Evolutionary conservation across 257 asterid genomes (phyloP).

Genomic region (Solanum rostratum): DNA sequence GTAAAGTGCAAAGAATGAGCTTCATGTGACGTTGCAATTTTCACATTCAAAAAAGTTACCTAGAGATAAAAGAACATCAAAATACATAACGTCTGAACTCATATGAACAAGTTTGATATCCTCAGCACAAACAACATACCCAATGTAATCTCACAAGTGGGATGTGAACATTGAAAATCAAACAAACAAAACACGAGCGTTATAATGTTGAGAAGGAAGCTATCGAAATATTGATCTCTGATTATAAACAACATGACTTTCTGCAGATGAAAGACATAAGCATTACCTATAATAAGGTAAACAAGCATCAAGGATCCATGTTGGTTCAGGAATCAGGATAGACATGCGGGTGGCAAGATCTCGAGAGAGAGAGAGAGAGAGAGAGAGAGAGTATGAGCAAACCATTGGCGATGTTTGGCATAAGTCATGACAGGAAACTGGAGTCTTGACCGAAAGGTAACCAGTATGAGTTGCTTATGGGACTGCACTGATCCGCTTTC

Average conservation of each 20-base stretch:
- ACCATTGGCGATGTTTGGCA: slow-evolving; percentile 79
- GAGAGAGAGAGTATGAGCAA: slow-evolving; percentile 92
- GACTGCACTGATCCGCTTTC: slow-evolving; percentile 18
- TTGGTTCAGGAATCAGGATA: slow-evolving; percentile 63
- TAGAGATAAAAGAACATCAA: neutral
- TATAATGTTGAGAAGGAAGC: neutral
- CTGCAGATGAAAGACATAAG: neutral
- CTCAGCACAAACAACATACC: neutral
- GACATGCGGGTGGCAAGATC: slow-evolving; percentile 74
- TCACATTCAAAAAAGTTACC: neutral
- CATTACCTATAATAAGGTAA: neutral
- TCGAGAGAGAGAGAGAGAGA: slow-evolving; percentile 87
- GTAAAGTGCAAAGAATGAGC: neutral
- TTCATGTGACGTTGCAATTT: neutral
- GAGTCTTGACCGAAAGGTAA: slow-evolving; percentile 39
- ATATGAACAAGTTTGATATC: neutral
- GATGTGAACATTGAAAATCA: too few species aligned
- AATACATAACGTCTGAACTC: neutral
- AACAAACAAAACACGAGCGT: neutral
- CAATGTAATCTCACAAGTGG: too few species aligned
- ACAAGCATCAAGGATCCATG: slow-evolving; percentile 57
- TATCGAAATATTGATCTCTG: neutral
- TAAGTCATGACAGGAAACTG: slow-evolving; percentile 22
- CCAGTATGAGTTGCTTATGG: slow-evolving; percentile 51
- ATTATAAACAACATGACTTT: neutral